Base-by-base conservation (phyloP, 176 grass and related monocot species). In the Tillandsia leiboldiana region DNA sequence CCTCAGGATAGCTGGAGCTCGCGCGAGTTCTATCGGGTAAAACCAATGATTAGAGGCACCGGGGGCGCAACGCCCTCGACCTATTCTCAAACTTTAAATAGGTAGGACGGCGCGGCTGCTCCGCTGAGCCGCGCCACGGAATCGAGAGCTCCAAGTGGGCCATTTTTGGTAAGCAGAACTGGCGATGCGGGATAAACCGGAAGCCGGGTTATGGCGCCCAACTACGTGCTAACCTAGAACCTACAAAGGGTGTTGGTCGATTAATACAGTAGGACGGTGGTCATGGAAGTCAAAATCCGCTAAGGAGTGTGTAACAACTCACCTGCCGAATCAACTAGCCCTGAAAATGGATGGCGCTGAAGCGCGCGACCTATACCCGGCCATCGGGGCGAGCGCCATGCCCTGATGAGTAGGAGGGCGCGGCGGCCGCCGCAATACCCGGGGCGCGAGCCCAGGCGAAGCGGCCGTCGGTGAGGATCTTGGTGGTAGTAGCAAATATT, bases 31-130 rank as follows among this genome's bases (percentile, higher is more conserved):
- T 87, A 81, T 91, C 74, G 15, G 84, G 84, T 91, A 87, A 87
- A 91, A 84, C 84, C 74, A 87, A 91, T 87, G 84, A 91, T 82
- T 91, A 91, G 84, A 87, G 88, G 84, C 78, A 87, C 87, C 51
- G 81, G 75, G 88, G 88, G 78, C 78, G 78, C 84, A 91, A 87
- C 57, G 75, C 78, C 81, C 78, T 91, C 75, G 78, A 87, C 84
- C 84, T 84, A 91, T 91, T 91, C 84, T 87, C 88, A 91, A 87
- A 91, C 88, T 87, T 91, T 86, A 91, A 91, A 91, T 91, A 87
- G 83, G 80, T 85, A 82, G 75, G 82, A 85, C 70, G 85, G 85
- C 68, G 67, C 17, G 75, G 67, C 71, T 83, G 72, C 80, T 87
- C 11, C 68, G 27, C 15, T 83, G 85, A 83, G 80, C 77, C 84